phyloP scores from a whole-genome alignment of 179 eudicot genomes.

The Spinacia oleracea region DNA sequence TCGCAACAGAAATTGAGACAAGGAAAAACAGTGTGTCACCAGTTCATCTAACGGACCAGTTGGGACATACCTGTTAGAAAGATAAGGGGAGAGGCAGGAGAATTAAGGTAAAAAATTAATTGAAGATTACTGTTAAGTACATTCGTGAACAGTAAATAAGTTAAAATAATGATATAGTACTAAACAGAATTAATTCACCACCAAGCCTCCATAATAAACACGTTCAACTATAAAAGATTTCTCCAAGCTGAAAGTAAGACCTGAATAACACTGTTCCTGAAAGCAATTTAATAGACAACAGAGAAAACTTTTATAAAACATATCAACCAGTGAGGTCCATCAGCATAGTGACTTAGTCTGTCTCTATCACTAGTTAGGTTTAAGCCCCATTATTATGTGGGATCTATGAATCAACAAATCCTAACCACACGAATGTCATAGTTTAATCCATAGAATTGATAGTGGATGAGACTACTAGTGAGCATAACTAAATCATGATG shows the following conservation, averaged over 20 bases:
- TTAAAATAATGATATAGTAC: neutral
- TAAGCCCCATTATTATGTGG: constrained; percentile 24
- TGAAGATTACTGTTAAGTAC: neutral
- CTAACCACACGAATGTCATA: constrained; percentile 18
- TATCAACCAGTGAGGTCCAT: constrained; percentile 24
- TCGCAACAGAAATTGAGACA: constrained; percentile 12
- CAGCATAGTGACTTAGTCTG: constrained; percentile 3
- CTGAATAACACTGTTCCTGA: constrained; percentile 12
- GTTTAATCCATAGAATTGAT: constrained; percentile 12
- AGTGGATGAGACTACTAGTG: neutral
- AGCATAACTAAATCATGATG: neutral
- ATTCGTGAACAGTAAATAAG: constrained; percentile 5
- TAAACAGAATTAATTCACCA: neutral
- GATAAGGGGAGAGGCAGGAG: neutral
- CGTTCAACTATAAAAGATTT: constrained; percentile 8
- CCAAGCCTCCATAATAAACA: neutral
- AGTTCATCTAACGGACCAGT: constrained; percentile 11
- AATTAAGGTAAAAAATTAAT: neutral
- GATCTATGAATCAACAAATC: constrained; percentile 22
- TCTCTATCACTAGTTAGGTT: constrained; percentile 5
- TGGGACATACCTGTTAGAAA: constrained; percentile 17
- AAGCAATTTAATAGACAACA: constrained; percentile 18
- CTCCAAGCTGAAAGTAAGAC: constrained; percentile 10
- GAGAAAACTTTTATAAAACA: constrained; percentile 15
- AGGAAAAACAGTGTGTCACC: constrained; percentile 16